Conservation (phyloP, 257 asterid genomes). For the Plantago major region DNA sequence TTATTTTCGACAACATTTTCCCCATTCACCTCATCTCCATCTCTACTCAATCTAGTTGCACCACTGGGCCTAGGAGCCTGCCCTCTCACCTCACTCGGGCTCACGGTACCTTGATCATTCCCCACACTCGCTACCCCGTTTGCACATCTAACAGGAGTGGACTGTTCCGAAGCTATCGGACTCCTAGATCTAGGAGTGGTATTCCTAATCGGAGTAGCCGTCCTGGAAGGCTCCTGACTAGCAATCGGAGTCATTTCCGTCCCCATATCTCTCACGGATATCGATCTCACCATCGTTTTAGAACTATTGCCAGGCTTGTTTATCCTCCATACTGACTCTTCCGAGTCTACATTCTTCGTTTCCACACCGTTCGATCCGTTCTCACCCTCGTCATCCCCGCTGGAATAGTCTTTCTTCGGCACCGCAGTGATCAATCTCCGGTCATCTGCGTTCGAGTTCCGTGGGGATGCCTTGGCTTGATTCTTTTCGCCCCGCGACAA, state of each 20-base stretch:
- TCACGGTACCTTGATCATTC: conserved; percentile 24
- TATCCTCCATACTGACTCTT: conserved; percentile 68
- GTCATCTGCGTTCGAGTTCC: conserved; percentile 91
- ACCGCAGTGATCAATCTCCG: conserved; percentile 63
- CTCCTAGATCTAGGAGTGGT: conserved; percentile 57
- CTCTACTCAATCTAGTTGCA: conserved; percentile 26
- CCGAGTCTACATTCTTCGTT: conserved; percentile 70
- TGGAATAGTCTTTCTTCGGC: conserved; percentile 46
- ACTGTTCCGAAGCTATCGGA: conserved; percentile 55
- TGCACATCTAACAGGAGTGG: conserved; percentile 50
- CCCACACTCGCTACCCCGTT: conserved; percentile 26
- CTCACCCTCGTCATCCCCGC: conserved; percentile 48
- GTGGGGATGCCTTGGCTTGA: conserved; percentile 58
- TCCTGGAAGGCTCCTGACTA: conserved; percentile 88
- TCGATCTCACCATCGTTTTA: conserved; percentile 44
- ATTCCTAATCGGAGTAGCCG: conserved; percentile 77
- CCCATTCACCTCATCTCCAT: conserved; percentile 31
- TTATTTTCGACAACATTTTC: conserved; percentile 17
- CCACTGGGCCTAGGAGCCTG: conserved; percentile 29
- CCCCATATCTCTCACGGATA: conserved; percentile 93
- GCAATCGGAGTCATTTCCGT: conserved; percentile 95
- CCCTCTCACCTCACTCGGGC: conserved; percentile 28
- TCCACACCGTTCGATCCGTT: conserved; percentile 33
- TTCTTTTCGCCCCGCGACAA: conserved; percentile 63
- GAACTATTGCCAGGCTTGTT: conserved; percentile 43